phyloP scores from a whole-genome alignment of 495 filamentous ascomycete species.

The Neurospora tetraspora region DNA sequence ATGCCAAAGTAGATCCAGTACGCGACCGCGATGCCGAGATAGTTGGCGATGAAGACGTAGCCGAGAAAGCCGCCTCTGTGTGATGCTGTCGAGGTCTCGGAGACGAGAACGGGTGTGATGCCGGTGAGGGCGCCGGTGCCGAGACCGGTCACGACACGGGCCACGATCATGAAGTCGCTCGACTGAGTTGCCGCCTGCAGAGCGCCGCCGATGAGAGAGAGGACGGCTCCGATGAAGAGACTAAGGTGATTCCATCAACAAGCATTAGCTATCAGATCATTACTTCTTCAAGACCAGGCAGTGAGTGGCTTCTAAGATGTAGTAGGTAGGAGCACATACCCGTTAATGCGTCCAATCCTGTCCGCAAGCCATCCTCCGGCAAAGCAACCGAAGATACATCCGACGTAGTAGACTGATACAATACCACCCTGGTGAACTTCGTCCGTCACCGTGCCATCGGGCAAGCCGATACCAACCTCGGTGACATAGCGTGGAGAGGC shows the following conservation, averaged over 20 bases:
- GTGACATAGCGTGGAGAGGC: conserved; percentile 33
- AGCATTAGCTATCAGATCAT: conserved; percentile 17
- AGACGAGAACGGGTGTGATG: conserved; percentile 24
- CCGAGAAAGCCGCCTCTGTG: conserved; percentile 40
- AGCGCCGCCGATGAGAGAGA: conserved; percentile 44
- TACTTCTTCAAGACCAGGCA: background rate
- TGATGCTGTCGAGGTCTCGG: conserved; percentile 40
- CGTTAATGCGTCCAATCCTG: background rate
- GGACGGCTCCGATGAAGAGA: conserved; percentile 39
- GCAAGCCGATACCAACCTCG: conserved; percentile 16
- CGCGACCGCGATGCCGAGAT: conserved; percentile 49
- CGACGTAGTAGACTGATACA: conserved; percentile 46
- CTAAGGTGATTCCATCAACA: conserved; percentile 44
- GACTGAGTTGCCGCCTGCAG: conserved; percentile 41
- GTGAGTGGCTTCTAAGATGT: background rate
- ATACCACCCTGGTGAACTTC: conserved; percentile 34
- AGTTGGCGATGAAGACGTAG: conserved; percentile 46
- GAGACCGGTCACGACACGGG: conserved; percentile 45
- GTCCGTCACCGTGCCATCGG: conserved; percentile 13
- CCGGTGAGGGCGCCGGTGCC: conserved; percentile 38
- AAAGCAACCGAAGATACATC: conserved; percentile 43
- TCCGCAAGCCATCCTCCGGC: conserved; percentile 11
- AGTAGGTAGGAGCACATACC: conserved; percentile 8
- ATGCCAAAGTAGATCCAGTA: conserved; percentile 55
- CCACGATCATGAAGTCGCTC: conserved; percentile 45